These are phyloP conservation scores for Chondrus crispus DNA, from an alignment of 23 red algal genomes.

Conservation along the genomic window DNA sequence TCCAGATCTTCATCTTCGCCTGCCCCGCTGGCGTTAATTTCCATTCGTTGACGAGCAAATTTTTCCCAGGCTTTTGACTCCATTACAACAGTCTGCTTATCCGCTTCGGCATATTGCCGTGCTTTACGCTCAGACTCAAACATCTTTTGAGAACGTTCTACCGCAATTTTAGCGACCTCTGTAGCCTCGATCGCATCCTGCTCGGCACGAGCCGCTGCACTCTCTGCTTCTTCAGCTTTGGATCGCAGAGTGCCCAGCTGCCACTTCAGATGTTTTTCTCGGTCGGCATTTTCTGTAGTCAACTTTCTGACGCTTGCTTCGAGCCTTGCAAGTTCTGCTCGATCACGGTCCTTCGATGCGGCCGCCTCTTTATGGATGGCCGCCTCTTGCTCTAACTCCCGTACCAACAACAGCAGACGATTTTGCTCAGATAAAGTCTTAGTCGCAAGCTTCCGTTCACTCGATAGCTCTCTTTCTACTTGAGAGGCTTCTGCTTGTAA, in stretches of 20 bases:
- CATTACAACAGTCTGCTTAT: conserved; percentile 11
- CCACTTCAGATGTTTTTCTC: conserved; percentile 23
- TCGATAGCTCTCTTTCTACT: conserved; percentile 41
- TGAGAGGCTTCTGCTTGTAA: conserved; percentile 8
- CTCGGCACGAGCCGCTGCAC: conserved; percentile 33
- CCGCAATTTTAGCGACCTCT: conserved; percentile 21
- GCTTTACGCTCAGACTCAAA: conserved; percentile 37
- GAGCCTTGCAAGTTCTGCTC: conserved; percentile 24
- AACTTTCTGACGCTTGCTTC: no score
- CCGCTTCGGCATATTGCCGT: conserved; percentile 19
- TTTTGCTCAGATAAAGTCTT: conserved; percentile 22
- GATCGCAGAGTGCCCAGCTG: conserved; percentile 32
- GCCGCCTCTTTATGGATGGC: no score
- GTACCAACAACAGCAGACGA: conserved; percentile 7
- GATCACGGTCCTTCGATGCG: conserved; percentile 17
- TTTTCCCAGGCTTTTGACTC: conserved; percentile 36
- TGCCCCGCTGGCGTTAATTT: background rate
- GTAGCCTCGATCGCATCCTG: conserved; percentile 48
- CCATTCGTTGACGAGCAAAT: conserved; percentile 30
- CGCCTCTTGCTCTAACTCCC: conserved; percentile 20
- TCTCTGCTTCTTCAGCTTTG: conserved; percentile 39
- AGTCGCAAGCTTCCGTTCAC: conserved; percentile 13
- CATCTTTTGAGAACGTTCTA: background rate
- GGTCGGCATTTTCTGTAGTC: background rate
- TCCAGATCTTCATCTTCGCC: no score